Percentiles rank a stretch among this genome's conserved stretches.
Evolutionary conservation across 495 filamentous ascomycete species (phyloP).

Genomic region (Cudoniella acicularis): DNA sequence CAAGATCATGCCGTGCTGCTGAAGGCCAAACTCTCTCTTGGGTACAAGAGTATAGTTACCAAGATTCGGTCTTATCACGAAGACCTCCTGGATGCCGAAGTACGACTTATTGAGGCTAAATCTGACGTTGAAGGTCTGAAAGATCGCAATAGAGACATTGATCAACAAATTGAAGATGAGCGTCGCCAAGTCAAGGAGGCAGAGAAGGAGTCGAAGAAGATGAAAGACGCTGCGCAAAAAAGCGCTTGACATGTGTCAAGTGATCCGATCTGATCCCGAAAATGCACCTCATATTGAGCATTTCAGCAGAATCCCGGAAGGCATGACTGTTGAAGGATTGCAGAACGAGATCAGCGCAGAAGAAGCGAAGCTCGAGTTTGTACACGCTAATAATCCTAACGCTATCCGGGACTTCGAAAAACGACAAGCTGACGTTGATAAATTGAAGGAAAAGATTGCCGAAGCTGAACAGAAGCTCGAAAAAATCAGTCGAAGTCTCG

Average conservation of each 20-base stretch:
- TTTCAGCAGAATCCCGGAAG: constrained; percentile 34
- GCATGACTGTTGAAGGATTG: constrained; percentile 57
- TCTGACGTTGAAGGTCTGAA: constrained; percentile 70
- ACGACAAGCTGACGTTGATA: constrained; percentile 51
- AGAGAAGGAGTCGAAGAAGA: constrained; percentile 26
- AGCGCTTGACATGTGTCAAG: constrained; percentile 32
- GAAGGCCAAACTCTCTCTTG: constrained; percentile 59
- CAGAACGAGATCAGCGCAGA: constrained; percentile 72
- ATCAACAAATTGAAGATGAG: constrained; percentile 45
- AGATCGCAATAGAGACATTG: constrained; percentile 57
- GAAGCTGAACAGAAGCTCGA: constrained; percentile 48
- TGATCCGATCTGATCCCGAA: constrained; percentile 25
- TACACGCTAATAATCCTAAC: constrained; percentile 73
- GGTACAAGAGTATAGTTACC: constrained; percentile 55
- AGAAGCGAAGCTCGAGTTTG: constrained; percentile 68
- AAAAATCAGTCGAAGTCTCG: constrained; percentile 47
- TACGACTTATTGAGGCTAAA: constrained; percentile 70
- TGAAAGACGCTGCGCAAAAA: constrained; percentile 33
- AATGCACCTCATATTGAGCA: constrained; percentile 35
- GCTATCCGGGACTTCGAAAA: constrained; percentile 77
- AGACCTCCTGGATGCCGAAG: constrained; percentile 60
- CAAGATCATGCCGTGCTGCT: constrained; percentile 56
- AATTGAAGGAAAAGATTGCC: constrained; percentile 35
- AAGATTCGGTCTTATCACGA: constrained; percentile 56
- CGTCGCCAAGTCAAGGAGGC: constrained; percentile 27